phyloP scores from a whole-genome alignment of 1,284 basidiomycete species.

The Golubevia sp. region DNA sequence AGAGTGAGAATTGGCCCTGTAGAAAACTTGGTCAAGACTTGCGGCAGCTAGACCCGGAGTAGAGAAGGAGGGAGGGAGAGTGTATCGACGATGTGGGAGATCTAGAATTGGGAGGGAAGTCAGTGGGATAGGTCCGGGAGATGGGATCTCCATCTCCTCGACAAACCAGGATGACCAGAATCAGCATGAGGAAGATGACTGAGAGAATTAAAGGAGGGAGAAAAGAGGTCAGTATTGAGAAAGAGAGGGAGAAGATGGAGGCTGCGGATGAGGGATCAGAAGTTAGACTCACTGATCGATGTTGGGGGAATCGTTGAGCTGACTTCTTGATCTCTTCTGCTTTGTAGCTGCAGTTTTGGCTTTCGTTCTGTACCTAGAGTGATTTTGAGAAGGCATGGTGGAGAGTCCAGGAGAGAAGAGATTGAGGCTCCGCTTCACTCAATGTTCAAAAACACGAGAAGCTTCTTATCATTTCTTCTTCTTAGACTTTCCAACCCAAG shows the following conservation, averaged over 20 bases:
- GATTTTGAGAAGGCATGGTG: too few species aligned
- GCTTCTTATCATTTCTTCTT: too few species aligned
- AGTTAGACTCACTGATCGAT: background rate
- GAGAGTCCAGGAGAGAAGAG: too few species aligned
- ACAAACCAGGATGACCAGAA: background rate
- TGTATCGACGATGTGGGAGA: background rate
- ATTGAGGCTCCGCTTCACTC: too few species aligned
- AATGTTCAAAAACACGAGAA: too few species aligned
- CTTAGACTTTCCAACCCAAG: too few species aligned
- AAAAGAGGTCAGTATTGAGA: background rate
- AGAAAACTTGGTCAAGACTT: background rate
- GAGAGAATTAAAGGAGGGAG: background rate
- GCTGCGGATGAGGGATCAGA: background rate
- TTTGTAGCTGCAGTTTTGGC: too few species aligned
- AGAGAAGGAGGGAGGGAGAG: background rate
- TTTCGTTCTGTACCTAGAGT: too few species aligned
- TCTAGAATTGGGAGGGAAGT: background rate
- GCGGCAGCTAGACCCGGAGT: background rate
- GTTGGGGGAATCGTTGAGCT: background rate
- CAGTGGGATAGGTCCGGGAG: background rate
- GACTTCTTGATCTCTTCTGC: background rate
- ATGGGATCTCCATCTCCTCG: background rate
- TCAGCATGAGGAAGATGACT: background rate
- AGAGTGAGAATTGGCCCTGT: background rate
- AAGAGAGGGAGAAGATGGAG: background rate